Evolutionary conservation across 73 alveolate genomes (phyloP).

Genomic region (Effrenium voratum): DNA sequence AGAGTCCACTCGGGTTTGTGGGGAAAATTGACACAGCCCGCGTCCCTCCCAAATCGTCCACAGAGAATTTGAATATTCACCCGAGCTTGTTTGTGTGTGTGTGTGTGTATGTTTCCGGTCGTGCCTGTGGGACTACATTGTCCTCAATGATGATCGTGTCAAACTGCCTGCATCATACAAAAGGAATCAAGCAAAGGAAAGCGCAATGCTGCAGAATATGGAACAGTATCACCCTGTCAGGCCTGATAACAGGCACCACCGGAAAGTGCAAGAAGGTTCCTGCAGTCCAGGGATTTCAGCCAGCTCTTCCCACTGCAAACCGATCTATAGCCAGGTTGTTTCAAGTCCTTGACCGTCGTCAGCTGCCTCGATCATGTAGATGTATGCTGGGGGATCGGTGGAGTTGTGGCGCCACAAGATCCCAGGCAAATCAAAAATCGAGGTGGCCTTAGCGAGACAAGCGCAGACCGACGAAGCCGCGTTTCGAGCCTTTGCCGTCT

Average conservation of each 20-base stretch:
- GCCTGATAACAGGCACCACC: conserved; percentile 77
- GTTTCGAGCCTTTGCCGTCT: no score
- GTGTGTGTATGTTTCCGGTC: no score
- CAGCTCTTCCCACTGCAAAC: background rate
- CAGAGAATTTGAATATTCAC: no score
- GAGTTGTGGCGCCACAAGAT: conserved; percentile 84
- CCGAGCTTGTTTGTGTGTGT: no score
- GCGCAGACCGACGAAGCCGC: no score
- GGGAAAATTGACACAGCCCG: no score
- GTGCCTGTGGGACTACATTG: conserved; percentile 61
- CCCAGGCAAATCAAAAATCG: conserved; percentile 63
- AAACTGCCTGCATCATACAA: conserved; percentile 36
- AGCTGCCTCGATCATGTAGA: conserved; percentile 67
- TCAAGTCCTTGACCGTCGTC: conserved; percentile 22
- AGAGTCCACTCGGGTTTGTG: background rate
- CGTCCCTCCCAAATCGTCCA: no score
- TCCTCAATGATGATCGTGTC: conserved; percentile 80
- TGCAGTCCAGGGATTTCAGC: background rate
- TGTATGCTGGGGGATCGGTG: conserved; percentile 72
- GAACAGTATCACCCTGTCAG: background rate
- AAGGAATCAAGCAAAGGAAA: background rate
- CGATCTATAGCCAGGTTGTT: background rate
- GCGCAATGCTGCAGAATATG: background rate
- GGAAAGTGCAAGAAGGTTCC: conserved; percentile 73
- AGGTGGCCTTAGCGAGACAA: conserved; percentile 2